A percentile compares a stretch with the other conserved stretches of the same genome.
Conservation (phyloP, 192 early-diverging fungal species). For the Obelidium mucronatum region DNA sequence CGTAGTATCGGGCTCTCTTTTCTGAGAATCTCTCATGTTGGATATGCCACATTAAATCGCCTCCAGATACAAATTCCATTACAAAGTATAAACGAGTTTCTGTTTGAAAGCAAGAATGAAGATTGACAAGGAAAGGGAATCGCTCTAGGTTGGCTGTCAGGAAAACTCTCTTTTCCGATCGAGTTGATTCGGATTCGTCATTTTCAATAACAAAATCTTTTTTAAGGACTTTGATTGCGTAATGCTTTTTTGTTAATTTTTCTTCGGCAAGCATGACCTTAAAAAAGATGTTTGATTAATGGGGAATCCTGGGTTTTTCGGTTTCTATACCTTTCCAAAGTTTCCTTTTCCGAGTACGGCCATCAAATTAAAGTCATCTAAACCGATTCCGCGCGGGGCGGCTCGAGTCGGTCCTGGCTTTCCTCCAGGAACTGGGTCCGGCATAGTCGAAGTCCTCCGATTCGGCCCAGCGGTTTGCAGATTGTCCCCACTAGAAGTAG, state of each 20-base stretch:
- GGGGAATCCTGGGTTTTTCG: too few relatives aligned
- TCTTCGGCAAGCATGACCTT: slow-evolving; percentile 96
- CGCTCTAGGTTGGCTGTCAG: slow-evolving; percentile 88
- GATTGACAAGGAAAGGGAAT: slow-evolving; percentile 94
- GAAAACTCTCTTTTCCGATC: slow-evolving; percentile 95
- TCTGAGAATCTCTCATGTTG: slow-evolving; percentile 92
- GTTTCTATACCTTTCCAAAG: slow-evolving; percentile 93
- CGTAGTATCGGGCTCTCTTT: slow-evolving; percentile 94
- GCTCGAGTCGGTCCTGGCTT: neutral
- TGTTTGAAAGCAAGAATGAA: slow-evolving; percentile 97
- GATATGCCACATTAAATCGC: slow-evolving; percentile 99
- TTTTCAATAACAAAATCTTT: slow-evolving; percentile 98
- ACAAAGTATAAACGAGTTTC: slow-evolving; percentile 96
- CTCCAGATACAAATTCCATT: slow-evolving; percentile 97
- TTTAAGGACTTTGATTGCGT: slow-evolving; percentile 98
- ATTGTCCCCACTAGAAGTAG: too few relatives aligned
- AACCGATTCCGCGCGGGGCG: slow-evolving; percentile 66
- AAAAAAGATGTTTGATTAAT: too few relatives aligned
- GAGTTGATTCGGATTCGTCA: slow-evolving; percentile 94
- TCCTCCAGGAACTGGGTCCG: neutral
- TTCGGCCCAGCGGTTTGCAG: too few relatives aligned
- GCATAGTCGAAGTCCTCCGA: neutral
- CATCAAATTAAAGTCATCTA: slow-evolving; percentile 94
- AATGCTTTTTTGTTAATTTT: slow-evolving; percentile 77
- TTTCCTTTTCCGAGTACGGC: slow-evolving; percentile 98